A percentile compares a stretch with the other conserved stretches of the same genome.
Evolutionary conservation across 805 yeast species (phyloP).

Genomic region (Wickerhamomyces strasburgensis): DNA sequence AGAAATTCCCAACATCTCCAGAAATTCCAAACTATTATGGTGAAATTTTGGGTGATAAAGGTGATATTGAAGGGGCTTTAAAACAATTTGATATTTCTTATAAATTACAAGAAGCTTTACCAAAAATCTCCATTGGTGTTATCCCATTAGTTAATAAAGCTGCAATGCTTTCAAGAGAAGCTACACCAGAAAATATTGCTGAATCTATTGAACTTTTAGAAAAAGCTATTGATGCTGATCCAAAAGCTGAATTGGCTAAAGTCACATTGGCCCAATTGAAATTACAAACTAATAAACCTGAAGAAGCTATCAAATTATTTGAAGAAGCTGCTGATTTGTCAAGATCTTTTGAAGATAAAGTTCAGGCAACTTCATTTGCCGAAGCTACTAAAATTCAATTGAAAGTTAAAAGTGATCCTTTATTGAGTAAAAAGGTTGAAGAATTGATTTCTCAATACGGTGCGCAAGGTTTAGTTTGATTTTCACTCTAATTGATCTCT

Average conservation of each 20-base stretch:
- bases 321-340: constrained; percentile 80
- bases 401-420: constrained; percentile 66
- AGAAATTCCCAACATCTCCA: constrained; percentile 78
- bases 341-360: constrained; percentile 79
- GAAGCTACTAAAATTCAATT: constrained; percentile 91
- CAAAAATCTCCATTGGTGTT: constrained; percentile 75
- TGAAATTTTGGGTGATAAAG: constrained; percentile 82
- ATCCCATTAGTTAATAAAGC: constrained; percentile 90
- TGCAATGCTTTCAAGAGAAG: constrained; percentile 55
- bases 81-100: constrained; percentile 84
- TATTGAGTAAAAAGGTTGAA: constrained; percentile 55
- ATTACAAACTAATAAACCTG: constrained; percentile 75
- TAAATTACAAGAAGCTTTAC: constrained; percentile 68
- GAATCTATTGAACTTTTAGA: constrained; percentile 63
- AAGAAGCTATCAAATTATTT: constrained; percentile 75
- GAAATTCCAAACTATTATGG: constrained; percentile 95
- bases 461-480: constrained; percentile 15
- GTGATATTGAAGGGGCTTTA: constrained; percentile 65
- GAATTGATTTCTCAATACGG: constrained; percentile 47
- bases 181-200: constrained; percentile 37
- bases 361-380: constrained; percentile 85
- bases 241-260: constrained; percentile 83
- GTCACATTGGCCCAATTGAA: constrained; percentile 88
- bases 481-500: no score
- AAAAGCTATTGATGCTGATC: constrained; percentile 78